A percentile compares a stretch with the other conserved stretches of the same genome.
phyloP scores from a whole-genome alignment of 441 rosid genomes.

The Codiaeum variegatum region DNA sequence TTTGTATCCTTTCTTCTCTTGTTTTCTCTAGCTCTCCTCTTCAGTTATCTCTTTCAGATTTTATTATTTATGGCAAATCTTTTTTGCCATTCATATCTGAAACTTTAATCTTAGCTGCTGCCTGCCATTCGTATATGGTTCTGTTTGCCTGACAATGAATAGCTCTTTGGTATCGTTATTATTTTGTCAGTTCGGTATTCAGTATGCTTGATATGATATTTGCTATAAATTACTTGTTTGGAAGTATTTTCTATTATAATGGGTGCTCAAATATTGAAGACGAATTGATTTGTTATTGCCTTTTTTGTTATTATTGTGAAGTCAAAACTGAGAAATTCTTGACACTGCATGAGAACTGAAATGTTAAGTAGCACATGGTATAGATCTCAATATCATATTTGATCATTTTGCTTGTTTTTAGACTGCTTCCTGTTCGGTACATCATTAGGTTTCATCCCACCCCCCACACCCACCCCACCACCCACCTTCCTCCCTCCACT shows the following conservation, averaged over 20 bases:
- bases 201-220: background rate
- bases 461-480: no score
- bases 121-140: no score
- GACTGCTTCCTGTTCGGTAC: background rate
- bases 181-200: background rate
- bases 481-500: no score
- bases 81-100: background rate
- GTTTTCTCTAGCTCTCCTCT: background rate
- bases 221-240: background rate
- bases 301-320: background rate
- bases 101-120: background rate
- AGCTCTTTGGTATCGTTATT: background rate
- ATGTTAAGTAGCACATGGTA: background rate
- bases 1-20: background rate
- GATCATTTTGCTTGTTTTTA: background rate
- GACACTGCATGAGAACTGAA: background rate
- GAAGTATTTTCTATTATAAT: background rate
- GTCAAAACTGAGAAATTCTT: background rate
- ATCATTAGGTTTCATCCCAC: background rate
- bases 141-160: background rate
- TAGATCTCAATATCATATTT: background rate
- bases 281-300: background rate
- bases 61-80: background rate
- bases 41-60: background rate
- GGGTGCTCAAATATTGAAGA: background rate